Evolutionary conservation across 2,329 filamentous ascomycete genomes (phyloP), one percentile per base, ranked within the genome.

Genomic region (Colletotrichum falcatum): DNA sequence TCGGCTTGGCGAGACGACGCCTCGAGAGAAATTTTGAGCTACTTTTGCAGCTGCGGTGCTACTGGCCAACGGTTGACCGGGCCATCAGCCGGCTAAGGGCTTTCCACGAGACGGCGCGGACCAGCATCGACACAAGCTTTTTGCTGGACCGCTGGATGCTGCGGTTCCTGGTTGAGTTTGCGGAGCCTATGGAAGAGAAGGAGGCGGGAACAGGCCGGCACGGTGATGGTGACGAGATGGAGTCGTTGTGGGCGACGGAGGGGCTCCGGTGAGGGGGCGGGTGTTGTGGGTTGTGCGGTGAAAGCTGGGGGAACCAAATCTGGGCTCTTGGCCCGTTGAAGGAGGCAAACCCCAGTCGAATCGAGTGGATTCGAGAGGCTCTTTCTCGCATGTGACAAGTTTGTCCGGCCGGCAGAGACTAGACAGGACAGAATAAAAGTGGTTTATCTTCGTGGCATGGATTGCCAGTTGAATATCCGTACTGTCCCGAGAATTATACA

Each of bases 1-100:
- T 83, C 20, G 61, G 71, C 0, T 70, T 75, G 3, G 81, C 83
- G 0, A 78, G 78, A 26, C 68, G 65, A 18, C 76, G 80, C 5
- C 75, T 86, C 2, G 82, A 83, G 69, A 75, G 76, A 20, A 86
- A 86, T 61, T 86, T 85, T 65, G 76, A 81, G 70, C 80, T 83
- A 26, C 73, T 86, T 23, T 78, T 80, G 1, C 74, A 78, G 12
- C 73, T 86, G 30, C 75, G 81, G 54, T 75, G 73, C 1, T 82
- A 80, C 64, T 86, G 83, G 83, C 80, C 82, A 0, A 80, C 77
- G 11, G 74, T 81, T 5, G 81, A 82, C 64, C 73, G 79, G 3
- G 78, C 77, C 70, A 79, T 84, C 70, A 77, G 77, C 12, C 77
- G 83, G 0, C 76, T 85, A 4, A 75, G 79, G 56, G 77, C 79